A percentile compares a stretch with the other conserved stretches of the same genome.
Evolutionary conservation across 148 eudicot species (phyloP).

Genomic region (Chenopodium quinoa): DNA sequence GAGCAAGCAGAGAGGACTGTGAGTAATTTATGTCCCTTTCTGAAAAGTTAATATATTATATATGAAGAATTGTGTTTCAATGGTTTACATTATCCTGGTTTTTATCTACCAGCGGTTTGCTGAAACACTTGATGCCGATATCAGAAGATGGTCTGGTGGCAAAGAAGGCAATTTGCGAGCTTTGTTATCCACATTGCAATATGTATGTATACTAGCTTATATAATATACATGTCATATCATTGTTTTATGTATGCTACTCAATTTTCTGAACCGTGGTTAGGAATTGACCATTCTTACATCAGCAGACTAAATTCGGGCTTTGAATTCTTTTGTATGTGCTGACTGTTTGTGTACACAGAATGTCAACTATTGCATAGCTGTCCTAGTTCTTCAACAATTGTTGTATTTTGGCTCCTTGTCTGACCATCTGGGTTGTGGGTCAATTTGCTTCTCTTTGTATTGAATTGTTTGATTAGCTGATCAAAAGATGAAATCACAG

Average conservation of each 20-base stretch:
- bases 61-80: constrained; percentile 1
- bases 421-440: neutral
- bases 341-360: neutral
- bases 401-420: neutral
- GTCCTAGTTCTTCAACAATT: too few species aligned
- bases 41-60: neutral
- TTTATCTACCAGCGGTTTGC: constrained; percentile 69
- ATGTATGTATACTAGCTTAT: constrained; percentile 47
- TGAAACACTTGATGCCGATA: constrained; percentile 85
- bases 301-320: neutral
- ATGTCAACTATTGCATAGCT: neutral
- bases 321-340: neutral
- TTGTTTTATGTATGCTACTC: neutral
- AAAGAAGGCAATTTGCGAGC: constrained; percentile 97
- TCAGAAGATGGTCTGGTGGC: constrained; percentile 96
- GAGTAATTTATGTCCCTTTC: constrained; percentile 21
- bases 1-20: constrained; percentile 93
- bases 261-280: neutral
- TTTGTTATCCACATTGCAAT: constrained; percentile 93
- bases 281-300: neutral
- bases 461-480: neutral
- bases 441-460: neutral
- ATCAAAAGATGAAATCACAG: neutral
- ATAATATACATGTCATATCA: neutral
- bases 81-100: constrained; percentile 6